Evolutionary conservation across 2,329 filamentous ascomycete species (phyloP).

Genomic region (Colletotrichum orbiculare): DNA sequence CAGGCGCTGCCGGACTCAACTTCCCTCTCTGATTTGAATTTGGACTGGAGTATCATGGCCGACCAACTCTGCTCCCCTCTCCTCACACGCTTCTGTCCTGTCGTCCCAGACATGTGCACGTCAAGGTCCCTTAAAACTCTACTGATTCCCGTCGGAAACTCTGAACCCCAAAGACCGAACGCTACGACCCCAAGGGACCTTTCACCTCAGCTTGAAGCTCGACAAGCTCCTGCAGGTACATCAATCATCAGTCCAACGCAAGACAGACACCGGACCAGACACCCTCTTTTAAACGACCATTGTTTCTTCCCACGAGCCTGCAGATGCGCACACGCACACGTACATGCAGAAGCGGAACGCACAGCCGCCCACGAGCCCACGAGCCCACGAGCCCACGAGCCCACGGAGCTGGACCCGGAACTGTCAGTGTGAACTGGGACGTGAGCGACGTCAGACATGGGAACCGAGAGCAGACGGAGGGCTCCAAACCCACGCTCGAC

Average conservation of each 20-base stretch:
- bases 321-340: constrained; percentile 6
- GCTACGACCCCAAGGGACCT: constrained; percentile 33
- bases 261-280: constrained; percentile 29
- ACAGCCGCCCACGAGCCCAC: constrained; percentile 16
- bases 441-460: constrained; percentile 11
- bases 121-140: constrained; percentile 32
- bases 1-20: too few relatives aligned
- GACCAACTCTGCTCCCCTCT: too few relatives aligned
- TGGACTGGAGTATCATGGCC: too few relatives aligned
- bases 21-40: too few relatives aligned
- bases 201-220: constrained; percentile 36
- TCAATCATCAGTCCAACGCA: constrained; percentile 28
- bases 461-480: constrained; percentile 16
- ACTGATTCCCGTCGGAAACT: background rate
- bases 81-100: constrained; percentile 1
- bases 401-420: constrained; percentile 22
- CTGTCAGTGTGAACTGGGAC: constrained; percentile 22
- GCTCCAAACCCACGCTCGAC: constrained; percentile 10
- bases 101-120: constrained; percentile 17
- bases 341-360: background rate
- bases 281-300: constrained; percentile 23
- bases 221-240: constrained; percentile 34
- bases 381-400: constrained; percentile 26
- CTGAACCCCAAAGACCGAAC: constrained; percentile 19
- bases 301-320: constrained; percentile 23